Percentiles rank a stretch among this genome's conserved stretches.
phyloP scores from a whole-genome alignment of 2,329 filamentous ascomycete species.

The Sclerotinia glacialis region DNA sequence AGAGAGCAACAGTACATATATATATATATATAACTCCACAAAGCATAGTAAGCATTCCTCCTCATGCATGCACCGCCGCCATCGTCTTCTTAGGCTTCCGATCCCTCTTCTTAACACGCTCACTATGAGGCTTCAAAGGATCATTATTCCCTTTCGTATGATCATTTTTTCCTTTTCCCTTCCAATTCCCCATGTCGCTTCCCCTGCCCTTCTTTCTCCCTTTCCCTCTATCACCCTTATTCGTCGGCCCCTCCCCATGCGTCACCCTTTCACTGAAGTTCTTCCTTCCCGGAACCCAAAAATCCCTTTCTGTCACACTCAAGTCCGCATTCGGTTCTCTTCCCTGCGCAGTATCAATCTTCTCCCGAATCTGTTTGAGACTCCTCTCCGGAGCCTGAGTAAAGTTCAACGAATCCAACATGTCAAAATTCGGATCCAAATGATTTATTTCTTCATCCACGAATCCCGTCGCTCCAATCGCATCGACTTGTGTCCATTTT shows the following conservation, averaged over 20 bases:
- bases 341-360: background rate
- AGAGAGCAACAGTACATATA: too few relatives aligned
- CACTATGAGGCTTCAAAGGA: background rate
- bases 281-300: conserved; percentile 1
- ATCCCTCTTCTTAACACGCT: background rate
- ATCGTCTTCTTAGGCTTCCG: background rate
- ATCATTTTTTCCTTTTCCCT: background rate
- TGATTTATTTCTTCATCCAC: conserved; percentile 14
- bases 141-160: background rate
- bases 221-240: background rate
- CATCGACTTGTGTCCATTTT: conserved; percentile 15
- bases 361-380: background rate
- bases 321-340: background rate
- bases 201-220: background rate
- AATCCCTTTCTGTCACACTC: background rate
- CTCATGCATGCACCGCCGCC: too few relatives aligned
- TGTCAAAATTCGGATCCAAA: background rate
- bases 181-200: background rate
- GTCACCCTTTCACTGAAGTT: background rate
- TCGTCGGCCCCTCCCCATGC: too few relatives aligned
- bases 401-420: conserved; percentile 13
- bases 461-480: conserved; percentile 1
- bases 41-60: too few relatives aligned
- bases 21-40: too few relatives aligned
- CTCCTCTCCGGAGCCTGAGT: conserved; percentile 2